Conservation (phyloP, 371 early-diverging fungal genomes). For the Basidiobolus meristosporus region DNA sequence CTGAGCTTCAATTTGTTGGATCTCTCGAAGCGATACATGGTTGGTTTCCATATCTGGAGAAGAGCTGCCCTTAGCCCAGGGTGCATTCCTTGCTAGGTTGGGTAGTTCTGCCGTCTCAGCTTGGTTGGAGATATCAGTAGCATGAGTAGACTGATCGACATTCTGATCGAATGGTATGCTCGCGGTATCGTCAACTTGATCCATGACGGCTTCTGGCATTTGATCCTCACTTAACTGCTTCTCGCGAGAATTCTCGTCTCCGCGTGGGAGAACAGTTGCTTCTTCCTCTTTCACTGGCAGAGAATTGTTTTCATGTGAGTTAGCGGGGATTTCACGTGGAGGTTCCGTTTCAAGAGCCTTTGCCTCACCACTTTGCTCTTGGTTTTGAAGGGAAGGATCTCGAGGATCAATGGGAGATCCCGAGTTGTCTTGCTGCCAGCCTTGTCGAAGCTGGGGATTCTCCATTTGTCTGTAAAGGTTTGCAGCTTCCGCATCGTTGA, state of each 20-base stretch:
- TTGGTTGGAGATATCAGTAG: too few relatives aligned
- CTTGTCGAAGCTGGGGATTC: not conserved
- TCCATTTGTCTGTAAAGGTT: not conserved
- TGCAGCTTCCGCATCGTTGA: too few relatives aligned
- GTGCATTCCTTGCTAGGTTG: constrained; percentile 7
- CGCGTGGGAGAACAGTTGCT: too few relatives aligned
- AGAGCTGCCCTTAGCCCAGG: constrained; percentile 15
- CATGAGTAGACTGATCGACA: too few relatives aligned
- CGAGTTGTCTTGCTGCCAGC: not conserved
- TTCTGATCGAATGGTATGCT: too few relatives aligned
- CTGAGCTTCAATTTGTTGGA: constrained; percentile 40
- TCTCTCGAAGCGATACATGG: constrained; percentile 28
- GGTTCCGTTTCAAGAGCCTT: too few relatives aligned
- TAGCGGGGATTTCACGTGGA: not conserved
- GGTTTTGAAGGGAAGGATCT: not conserved
- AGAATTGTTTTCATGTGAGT: constrained; percentile 7
- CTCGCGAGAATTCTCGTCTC: too few relatives aligned
- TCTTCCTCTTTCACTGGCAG: too few relatives aligned
- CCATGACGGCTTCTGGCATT: too few relatives aligned
- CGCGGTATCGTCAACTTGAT: too few relatives aligned
- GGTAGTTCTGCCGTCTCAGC: too few relatives aligned
- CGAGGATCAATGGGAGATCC: constrained; percentile 4
- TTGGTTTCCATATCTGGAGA: constrained; percentile 4
- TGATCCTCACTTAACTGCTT: too few relatives aligned
- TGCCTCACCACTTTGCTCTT: not conserved